Evolutionary conservation across 164 flowering plant genomes (phyloP), one percentile per base, ranked within the genome.

Genomic region (Chloranthus sessilifolius): DNA sequence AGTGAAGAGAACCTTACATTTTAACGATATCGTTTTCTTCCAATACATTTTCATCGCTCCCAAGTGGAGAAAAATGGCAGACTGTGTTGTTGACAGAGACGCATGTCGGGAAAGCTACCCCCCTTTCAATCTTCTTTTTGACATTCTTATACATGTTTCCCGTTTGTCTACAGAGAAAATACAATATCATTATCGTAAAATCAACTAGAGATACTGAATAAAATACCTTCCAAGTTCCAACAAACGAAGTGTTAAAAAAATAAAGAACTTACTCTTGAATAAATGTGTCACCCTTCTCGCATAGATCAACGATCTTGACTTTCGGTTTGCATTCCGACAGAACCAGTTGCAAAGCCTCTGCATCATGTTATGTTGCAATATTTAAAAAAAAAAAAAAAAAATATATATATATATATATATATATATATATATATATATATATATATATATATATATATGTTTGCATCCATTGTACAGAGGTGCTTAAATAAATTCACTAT

Each of bases 31-130:
- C 99, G 22, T 95, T 95, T 36, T 75, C 88, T 65, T 76, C 85
- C 63, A 88, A 61, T n/a, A 69, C 74, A 1, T 80, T 36, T 47
- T 82, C 89, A 55, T 88, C 97, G 48, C 95, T 81, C 5, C 95
- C 95, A 41, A 92, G 85, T 0, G 99, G 99, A 21, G 99, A 92
- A 52, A 63, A 86, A 65, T 92, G 99, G 50, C 95, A 76, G 19
- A 92, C 74, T 2, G 79, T 77, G 64, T 84, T 88, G 74, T 88
- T 92, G 33, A 86, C 89, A 19, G 99, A 92, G 25, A 92, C 43
- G 61, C 99, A 92, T 4, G 97, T 88, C 11, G 97, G 97, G 43
- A 92, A 92, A 0, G 97, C 95, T 30, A 92, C 74, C 3, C 99
- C 99, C 53, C 85, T 74, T 61, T 92, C 99, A 47, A 92, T 81